Base-by-base conservation (phyloP, 176 grass and related monocot species). In the Microstegium vimineum region DNA sequence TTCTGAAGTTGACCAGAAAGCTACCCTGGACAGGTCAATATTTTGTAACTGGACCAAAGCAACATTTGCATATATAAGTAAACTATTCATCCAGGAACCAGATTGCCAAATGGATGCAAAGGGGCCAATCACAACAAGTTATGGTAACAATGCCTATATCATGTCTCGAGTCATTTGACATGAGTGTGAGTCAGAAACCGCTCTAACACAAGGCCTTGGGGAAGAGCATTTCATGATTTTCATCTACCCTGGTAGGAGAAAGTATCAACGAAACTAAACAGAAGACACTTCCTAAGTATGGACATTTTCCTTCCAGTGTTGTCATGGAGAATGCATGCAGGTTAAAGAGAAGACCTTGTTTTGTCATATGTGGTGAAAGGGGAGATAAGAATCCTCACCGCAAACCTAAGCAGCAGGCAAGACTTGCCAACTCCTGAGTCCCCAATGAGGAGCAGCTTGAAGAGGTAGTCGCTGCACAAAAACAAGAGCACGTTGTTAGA, bases 371-470 rank as follows among this genome's bases (percentile, higher is more conserved):
- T 46, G 26, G 57, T 11, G 10, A 6, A 3, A 41, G 33, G 27
- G 23, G 20, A 23, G 22, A 13, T 9, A 72, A 30, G 34, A 78
- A 73, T 77, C 38, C 91, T 93, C 71, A 94, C 92, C 86, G 92
- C 92, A 89, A 94, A 94, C 73, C 92, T 94, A 33, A 94, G 80
- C 43, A 94, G 76, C 82, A 94, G 92, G 83, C 92, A 94, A 71
- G 92, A 94, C 86, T 94, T 94, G 4, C 92, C 92, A 14, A 94
- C 92, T 5, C 92, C 92, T 0, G 92, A 94, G 81, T 94, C 88
- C 32, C 92, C 92, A 69, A 94, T 94, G 71, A 94, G 92, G 46
- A 94, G 83, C 73, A 94, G 86, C 83, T 94, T 94, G 88, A 94
- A 94, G 47, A 94, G 88, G 76, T 94, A 94, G 49, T 94, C 92